Conservation (phyloP, 2,329 filamentous ascomycete species). For the Aspergillus fumigatus region DNA sequence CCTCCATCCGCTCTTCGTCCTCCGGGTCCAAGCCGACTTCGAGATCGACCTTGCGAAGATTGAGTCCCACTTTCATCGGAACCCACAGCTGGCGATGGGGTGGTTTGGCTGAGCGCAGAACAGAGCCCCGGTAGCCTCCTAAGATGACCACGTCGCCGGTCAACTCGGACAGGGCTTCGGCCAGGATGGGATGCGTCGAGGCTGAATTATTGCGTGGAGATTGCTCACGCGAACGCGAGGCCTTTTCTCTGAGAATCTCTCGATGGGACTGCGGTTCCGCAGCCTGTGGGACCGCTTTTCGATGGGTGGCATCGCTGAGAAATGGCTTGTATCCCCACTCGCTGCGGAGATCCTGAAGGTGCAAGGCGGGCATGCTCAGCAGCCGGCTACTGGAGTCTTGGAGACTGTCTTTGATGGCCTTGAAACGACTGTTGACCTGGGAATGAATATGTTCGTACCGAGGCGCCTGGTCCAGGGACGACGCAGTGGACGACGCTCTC, state of each 20-base stretch:
- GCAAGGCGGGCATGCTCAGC: constrained; percentile 44
- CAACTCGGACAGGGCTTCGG: constrained; percentile 60
- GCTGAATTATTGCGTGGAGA: constrained; percentile 22
- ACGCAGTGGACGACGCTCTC: constrained; percentile 69
- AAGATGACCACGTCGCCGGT: constrained; percentile 83
- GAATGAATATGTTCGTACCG: constrained; percentile 75
- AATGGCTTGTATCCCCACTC: constrained; percentile 35
- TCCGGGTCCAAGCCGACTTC: constrained; percentile 77
- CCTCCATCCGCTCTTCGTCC: constrained; percentile 77
- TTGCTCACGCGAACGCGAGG: not conserved
- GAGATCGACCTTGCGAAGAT: constrained; percentile 84
- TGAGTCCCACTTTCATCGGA: constrained; percentile 86
- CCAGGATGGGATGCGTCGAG: constrained; percentile 46
- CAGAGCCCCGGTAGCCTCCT: constrained; percentile 84
- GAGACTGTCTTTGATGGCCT: constrained; percentile 83
- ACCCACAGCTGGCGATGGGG: constrained; percentile 90
- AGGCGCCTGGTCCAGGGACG: constrained; percentile 78
- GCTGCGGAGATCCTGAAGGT: constrained; percentile 34
- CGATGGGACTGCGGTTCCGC: constrained; percentile 2
- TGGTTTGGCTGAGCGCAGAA: constrained; percentile 77
- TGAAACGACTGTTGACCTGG: constrained; percentile 82
- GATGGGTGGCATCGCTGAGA: constrained; percentile 23
- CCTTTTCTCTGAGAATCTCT: constrained; percentile 5
- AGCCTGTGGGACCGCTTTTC: not conserved
- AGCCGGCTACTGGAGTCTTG: constrained; percentile 74